Evolutionary conservation across 2,329 filamentous ascomycete genomes (phyloP), one percentile per base, ranked within the genome.

Genomic region (Cytospora schulzeri): DNA sequence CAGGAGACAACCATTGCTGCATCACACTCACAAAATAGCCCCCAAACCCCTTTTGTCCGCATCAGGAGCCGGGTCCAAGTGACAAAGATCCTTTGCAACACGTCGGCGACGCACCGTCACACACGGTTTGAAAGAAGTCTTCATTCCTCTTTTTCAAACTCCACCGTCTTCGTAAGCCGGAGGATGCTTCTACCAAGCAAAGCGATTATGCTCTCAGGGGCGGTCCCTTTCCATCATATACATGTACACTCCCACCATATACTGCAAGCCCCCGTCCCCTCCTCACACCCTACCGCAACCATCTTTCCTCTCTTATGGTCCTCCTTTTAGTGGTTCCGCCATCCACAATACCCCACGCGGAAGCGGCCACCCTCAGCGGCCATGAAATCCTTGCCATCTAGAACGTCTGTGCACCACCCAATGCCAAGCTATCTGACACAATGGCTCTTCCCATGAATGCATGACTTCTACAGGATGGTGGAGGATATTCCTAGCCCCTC

Each of bases 141-240:
- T 60, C 28, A 26, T 31, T 45, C 35, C 24, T 61, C 54, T 14
- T 19, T 22, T n/a, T 28, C n/a, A 33, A 6, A 61, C 33, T 35
- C 15, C 50, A 19, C 17, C 38, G 19, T n/a, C 17, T 54, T 38
- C 50, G 26, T 35, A 15, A 24, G 33, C 19, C 26, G 59, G 45
- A 48, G 51, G 51, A 55, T 54, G 35, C 29, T 59, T 55, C 59
- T 48, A 55, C 29, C 24, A 61, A 61, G 33, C 31, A 54, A 48
- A 19, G 17, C n/a, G 35, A 31, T 45, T 54, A 41, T 53, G 58
- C 31, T 45, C 14, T 38, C 35, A 31, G 26, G 22, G 19, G 52
- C 55, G 24, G 7, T 41, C 24, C 22, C 57, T 24, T 29, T 45
- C 9, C 33, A 17, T 55, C 51, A 55, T 53, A 29, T 61, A 61